Conservation (phyloP, 495 filamentous ascomycete genomes). For the Neurospora tetraspora region DNA sequence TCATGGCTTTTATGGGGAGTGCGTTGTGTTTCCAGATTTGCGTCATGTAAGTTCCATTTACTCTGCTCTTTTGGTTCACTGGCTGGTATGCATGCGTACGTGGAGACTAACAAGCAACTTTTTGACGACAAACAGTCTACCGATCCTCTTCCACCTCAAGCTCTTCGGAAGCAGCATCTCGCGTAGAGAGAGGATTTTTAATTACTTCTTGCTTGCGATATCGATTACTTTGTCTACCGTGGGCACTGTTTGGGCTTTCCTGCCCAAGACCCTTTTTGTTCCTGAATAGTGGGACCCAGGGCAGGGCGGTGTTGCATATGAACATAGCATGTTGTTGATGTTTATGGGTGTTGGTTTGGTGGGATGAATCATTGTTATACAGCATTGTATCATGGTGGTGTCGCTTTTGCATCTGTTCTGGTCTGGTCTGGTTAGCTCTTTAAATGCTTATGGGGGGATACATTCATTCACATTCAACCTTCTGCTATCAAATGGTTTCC, state of each 20-base stretch:
- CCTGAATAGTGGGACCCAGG: slow-evolving; percentile 17
- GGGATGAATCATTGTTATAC: neutral
- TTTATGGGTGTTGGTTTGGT: neutral
- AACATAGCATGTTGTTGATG: neutral
- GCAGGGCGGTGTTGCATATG: neutral
- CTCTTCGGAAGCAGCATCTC: slow-evolving; percentile 76
- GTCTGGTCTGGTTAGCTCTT: neutral
- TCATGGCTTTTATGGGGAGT: slow-evolving; percentile 88
- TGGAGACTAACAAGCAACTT: neutral
- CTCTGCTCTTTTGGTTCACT: neutral
- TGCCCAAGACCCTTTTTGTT: slow-evolving; percentile 56
- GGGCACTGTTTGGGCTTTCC: slow-evolving; percentile 79
- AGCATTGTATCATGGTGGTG: neutral
- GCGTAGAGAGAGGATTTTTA: slow-evolving; percentile 50
- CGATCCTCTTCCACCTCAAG: slow-evolving; percentile 83
- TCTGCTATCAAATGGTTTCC: no score
- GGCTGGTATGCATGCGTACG: neutral
- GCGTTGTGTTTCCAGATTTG: slow-evolving; percentile 93
- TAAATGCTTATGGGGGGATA: no score
- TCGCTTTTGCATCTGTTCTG: neutral
- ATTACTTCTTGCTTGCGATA: slow-evolving; percentile 59
- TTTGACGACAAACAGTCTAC: slow-evolving; percentile 38
- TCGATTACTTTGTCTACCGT: slow-evolving; percentile 59
- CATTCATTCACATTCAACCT: no score
- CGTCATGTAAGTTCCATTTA: slow-evolving; percentile 50